These are phyloP conservation scores for Metroxylon sagu DNA, from an alignment of 176 grass and related monocot genomes.

Conservation along the genomic window DNA sequence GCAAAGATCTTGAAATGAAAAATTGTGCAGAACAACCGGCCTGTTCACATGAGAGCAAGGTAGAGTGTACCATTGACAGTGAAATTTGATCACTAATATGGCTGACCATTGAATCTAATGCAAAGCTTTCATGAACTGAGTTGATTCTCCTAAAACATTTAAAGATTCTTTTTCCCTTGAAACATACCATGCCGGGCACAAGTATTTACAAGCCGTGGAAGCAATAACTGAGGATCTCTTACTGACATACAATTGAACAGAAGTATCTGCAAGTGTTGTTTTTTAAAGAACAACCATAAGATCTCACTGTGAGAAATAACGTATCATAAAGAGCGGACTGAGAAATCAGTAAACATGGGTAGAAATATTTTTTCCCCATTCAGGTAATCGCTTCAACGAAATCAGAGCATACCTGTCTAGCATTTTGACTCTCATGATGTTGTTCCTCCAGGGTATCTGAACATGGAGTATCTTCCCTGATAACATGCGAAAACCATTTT, in stretches of 20 bases:
- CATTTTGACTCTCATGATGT: slow-evolving; percentile 22
- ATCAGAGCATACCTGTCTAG: slow-evolving; percentile 38
- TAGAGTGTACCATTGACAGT: too few relatives aligned
- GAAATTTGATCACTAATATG: too few relatives aligned
- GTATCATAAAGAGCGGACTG: too few relatives aligned
- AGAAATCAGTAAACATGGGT: too few relatives aligned
- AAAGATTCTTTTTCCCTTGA: slow-evolving; percentile 3
- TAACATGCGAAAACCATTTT: slow-evolving; percentile 66
- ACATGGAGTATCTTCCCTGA: slow-evolving; percentile 30
- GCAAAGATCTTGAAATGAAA: too few relatives aligned
- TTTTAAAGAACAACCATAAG: neutral
- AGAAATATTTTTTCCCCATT: neutral
- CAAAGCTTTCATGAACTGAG: too few relatives aligned
- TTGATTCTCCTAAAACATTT: neutral
- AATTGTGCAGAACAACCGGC: too few relatives aligned
- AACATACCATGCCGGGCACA: slow-evolving; percentile 57
- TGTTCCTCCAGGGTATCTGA: slow-evolving; percentile 27
- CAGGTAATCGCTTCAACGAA: slow-evolving; percentile 8
- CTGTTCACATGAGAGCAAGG: too few relatives aligned
- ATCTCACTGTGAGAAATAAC: too few relatives aligned
- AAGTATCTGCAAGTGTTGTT: slow-evolving; percentile 49
- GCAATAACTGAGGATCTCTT: slow-evolving; percentile 77
- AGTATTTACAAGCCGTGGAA: slow-evolving; percentile 58
- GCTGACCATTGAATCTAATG: too few relatives aligned
- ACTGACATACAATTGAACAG: slow-evolving; percentile 99